Evolutionary conservation across 2,329 filamentous ascomycete genomes (phyloP).

Genomic region (Rhexocercosporidium sp.): DNA sequence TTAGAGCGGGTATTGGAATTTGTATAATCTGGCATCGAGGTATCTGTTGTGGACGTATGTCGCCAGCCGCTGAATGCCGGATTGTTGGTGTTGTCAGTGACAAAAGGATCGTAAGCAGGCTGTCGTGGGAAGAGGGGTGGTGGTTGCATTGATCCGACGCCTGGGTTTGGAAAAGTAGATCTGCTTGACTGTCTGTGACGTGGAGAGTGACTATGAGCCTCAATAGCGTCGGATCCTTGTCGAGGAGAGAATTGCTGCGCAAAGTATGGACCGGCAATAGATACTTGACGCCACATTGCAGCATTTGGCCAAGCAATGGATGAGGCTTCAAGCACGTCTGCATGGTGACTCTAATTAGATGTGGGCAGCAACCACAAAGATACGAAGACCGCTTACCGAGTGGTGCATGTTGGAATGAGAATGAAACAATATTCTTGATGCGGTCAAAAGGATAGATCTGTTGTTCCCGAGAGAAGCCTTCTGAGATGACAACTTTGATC

Average conservation of each 20-base stretch:
- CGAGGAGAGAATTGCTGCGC: conserved; percentile 39
- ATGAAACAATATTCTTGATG: conserved; percentile 74
- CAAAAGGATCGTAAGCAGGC: conserved; percentile 47
- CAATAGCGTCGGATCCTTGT: conserved; percentile 51
- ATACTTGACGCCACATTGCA: conserved; percentile 66
- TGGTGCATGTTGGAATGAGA: conserved; percentile 87
- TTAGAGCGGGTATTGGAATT: conserved; percentile 39
- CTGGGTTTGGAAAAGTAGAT: conserved; percentile 34
- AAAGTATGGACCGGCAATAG: conserved; percentile 44
- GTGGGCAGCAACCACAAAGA: neutral
- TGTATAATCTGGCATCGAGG: conserved; percentile 54
- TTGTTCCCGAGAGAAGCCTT: conserved; percentile 66
- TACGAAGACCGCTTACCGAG: conserved; percentile 57
- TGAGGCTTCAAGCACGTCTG: conserved; percentile 74
- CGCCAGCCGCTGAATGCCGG: conserved; percentile 35
- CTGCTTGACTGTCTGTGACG: conserved; percentile 42
- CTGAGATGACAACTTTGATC: conserved; percentile 77
- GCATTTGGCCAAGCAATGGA: conserved; percentile 82
- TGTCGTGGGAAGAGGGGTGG: conserved; percentile 37
- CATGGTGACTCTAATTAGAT: conserved; percentile 3
- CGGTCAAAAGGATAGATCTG: conserved; percentile 62
- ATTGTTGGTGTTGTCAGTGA: conserved; percentile 41
- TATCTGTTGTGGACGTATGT: conserved; percentile 47
- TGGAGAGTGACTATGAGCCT: conserved; percentile 69
- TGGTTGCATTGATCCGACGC: conserved; percentile 39